Conservation (phyloP, 2,329 filamentous ascomycete genomes). For the Lasiodiplodia theobromae region DNA sequence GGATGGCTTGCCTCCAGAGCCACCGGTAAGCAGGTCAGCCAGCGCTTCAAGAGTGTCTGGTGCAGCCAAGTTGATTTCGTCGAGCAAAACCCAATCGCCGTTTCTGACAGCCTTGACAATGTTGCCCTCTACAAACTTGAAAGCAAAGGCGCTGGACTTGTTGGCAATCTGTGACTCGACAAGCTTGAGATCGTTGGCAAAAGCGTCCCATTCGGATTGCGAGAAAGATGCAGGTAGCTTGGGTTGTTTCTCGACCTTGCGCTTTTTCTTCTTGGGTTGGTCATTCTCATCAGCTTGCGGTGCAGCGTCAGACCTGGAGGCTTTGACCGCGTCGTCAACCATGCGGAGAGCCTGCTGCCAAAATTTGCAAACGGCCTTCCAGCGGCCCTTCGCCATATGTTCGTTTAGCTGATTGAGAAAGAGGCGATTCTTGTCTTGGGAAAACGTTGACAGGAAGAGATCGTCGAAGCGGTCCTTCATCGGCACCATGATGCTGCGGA, state of each 20-base stretch:
- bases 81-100: constrained; percentile 94
- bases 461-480: constrained; percentile 94
- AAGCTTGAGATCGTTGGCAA: constrained; percentile 75
- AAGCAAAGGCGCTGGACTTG: constrained; percentile 80
- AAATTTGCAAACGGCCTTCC: constrained; percentile 82
- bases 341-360: constrained; percentile 91
- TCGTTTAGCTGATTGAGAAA: constrained; percentile 85
- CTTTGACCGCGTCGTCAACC: constrained; percentile 65
- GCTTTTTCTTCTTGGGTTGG: constrained; percentile 70
- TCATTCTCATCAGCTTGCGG: constrained; percentile 5
- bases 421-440: constrained; percentile 78
- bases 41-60: constrained; percentile 95
- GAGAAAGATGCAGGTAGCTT: constrained; percentile 52
- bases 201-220: constrained; percentile 79
- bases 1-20: constrained; percentile 75
- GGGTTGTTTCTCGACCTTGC: constrained; percentile 64
- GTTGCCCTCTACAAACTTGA: constrained; percentile 95
- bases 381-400: constrained; percentile 80
- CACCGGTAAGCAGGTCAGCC: constrained; percentile 81
- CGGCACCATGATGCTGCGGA: constrained; percentile 84
- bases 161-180: constrained; percentile 81
- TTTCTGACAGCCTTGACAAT: constrained; percentile 95
- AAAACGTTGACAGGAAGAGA: constrained; percentile 87
- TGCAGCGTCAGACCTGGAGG: constrained; percentile 10
- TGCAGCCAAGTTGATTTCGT: constrained; percentile 96